Percentiles rank a stretch among this genome's conserved stretches.
Conservation (phyloP, 495 filamentous ascomycete genomes). For the Neurospora tetraspora region DNA sequence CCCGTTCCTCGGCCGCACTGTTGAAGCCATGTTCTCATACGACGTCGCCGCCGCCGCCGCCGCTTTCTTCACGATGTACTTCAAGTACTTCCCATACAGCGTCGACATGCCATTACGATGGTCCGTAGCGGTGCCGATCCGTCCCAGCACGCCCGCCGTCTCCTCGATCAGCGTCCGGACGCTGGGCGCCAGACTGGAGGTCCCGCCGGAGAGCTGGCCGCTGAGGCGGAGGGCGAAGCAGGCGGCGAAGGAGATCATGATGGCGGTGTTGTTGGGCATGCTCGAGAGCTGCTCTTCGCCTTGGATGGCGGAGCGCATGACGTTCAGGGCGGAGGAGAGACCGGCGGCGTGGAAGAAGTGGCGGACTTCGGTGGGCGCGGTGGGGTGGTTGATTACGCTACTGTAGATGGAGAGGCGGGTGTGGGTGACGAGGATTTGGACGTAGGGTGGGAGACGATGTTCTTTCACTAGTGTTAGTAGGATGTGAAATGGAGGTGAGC, state of each 20-base stretch:
- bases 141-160: slow-evolving; percentile 56
- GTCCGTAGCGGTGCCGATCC: slow-evolving; percentile 51
- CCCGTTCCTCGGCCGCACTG: neutral
- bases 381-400: slow-evolving; percentile 64
- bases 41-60: neutral
- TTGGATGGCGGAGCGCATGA: slow-evolving; percentile 63
- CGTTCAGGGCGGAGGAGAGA: slow-evolving; percentile 59
- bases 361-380: slow-evolving; percentile 57
- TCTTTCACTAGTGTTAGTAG: slow-evolving; percentile 23
- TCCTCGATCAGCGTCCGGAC: slow-evolving; percentile 59
- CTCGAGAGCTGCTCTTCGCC: slow-evolving; percentile 58
- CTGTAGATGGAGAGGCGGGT: slow-evolving; percentile 63
- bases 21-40: neutral
- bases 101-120: slow-evolving; percentile 55
- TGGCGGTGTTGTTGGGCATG: slow-evolving; percentile 70
- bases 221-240: slow-evolving; percentile 59
- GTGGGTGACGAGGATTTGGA: slow-evolving; percentile 65
- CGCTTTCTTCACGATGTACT: slow-evolving; percentile 43
- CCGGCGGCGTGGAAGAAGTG: slow-evolving; percentile 61
- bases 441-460: slow-evolving; percentile 56
- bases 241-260: slow-evolving; percentile 68
- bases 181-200: slow-evolving; percentile 55
- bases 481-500: neutral
- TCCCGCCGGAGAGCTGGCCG: slow-evolving; percentile 39
- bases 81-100: slow-evolving; percentile 52